Base-by-base conservation (phyloP, 1,139 yeast species). In the Debaryomycetaceae sp. region DNA sequence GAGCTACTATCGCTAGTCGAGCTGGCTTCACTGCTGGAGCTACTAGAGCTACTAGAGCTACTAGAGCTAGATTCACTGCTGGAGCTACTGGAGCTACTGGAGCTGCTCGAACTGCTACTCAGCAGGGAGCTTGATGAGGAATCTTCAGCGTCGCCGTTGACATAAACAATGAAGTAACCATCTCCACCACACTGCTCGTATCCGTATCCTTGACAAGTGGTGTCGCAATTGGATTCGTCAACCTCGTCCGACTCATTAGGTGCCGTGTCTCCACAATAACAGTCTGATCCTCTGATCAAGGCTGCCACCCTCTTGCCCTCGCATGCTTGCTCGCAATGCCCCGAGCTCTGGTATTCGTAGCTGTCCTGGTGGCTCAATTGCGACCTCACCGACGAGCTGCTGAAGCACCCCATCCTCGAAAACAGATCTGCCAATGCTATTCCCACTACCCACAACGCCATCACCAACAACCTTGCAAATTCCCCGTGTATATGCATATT, bases 101-200 rank as follows among this genome's bases (percentile, higher is more conserved):
- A 13, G 43, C 14, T 13, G 47, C 33, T 11, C 7, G n/a, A 11
- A 22, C 31, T 22, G 6, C 31, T 22, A 6, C 39, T 37, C 29
- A 24, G 24, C 8, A 45, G 22, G 9, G 40, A 37, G 27, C 36
- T 39, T 13, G 38, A 17, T 13, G 22, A 51, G 35, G 6, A 45
- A 24, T 23, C 49, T 24, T 9, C 47, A 23, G 54, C 65, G 14
- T 60, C 63, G 31, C 54, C 42, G 51, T 75, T 70, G 13, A 59
- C 55, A 51, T 72, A 82, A 8, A 84, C 79, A 42, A 76, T 67
- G 53, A 76, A 74, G 51, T 75, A 77, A 24, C 62, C 63, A 37
- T 53, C 39, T n/a, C 88, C 88, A 54, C 93, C 93, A 64, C 93
- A 85, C 22, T 60, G 70, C 48, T 81, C 84, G 6, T 53, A 47